A percentile compares a stretch with the other conserved stretches of the same genome.
Conservation (phyloP, 208 protist genomes). For the Tetramitus jugosus region DNA sequence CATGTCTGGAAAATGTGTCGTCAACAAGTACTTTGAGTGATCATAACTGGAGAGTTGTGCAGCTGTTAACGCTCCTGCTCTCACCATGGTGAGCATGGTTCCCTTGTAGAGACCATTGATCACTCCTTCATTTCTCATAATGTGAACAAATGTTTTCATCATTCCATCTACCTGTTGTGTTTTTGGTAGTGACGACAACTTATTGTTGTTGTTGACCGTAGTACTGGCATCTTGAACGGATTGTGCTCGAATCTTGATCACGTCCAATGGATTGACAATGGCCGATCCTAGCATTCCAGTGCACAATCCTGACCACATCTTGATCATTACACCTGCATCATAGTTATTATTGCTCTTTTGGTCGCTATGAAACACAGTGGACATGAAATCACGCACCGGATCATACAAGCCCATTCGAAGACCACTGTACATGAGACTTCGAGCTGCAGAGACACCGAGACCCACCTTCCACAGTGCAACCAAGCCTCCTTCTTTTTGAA, state of each 20-base stretch:
- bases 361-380: too few species aligned
- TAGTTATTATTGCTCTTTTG: background rate
- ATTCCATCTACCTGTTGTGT: too few species aligned
- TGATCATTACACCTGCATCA: background rate
- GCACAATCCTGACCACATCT: slow-evolving; percentile 3
- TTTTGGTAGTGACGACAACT: too few species aligned
- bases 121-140: slow-evolving; percentile 4
- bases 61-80: slow-evolving; percentile 26
- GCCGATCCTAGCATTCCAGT: background rate
- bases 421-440: background rate
- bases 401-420: slow-evolving; percentile 27
- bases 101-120: slow-evolving; percentile 24
- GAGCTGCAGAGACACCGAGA: background rate
- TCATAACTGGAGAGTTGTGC: slow-evolving; percentile 34
- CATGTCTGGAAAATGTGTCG: background rate
- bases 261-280: slow-evolving; percentile 5
- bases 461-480: background rate
- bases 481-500: background rate
- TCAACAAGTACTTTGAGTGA: slow-evolving; percentile 16
- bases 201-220: background rate
- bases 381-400: background rate
- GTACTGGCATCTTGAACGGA: background rate
- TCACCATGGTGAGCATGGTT: background rate
- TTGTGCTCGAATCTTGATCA: slow-evolving; percentile 18
- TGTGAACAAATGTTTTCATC: background rate